Conservation (phyloP, 2,329 filamentous ascomycete genomes). For the Nemania sp. region DNA sequence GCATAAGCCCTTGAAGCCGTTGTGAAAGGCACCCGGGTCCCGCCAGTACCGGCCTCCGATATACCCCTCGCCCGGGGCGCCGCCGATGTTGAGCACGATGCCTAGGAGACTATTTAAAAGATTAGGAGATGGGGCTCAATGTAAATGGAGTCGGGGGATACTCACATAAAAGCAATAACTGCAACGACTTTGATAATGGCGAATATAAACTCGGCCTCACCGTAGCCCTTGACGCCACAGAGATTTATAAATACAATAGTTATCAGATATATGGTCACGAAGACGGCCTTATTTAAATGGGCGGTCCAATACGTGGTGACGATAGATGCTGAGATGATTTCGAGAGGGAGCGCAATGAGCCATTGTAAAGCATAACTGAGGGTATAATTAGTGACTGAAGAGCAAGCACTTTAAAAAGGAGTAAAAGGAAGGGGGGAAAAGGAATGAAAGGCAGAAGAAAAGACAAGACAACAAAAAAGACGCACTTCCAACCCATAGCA, state of each 20-base stretch:
- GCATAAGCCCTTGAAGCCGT: constrained; percentile 82
- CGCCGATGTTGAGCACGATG: constrained; percentile 82
- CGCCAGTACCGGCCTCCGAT: constrained; percentile 80
- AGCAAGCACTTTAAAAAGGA: too few species aligned
- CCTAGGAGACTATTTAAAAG: constrained; percentile 68
- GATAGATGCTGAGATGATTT: constrained; percentile 84
- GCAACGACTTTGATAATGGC: constrained; percentile 84
- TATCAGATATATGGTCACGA: constrained; percentile 79
- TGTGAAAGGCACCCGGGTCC: constrained; percentile 79
- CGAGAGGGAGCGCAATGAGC: constrained; percentile 80
- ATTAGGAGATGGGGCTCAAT: neutral
- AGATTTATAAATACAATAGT: constrained; percentile 81
- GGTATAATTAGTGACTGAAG: neutral
- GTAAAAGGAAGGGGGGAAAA: too few species aligned
- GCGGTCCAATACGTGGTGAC: constrained; percentile 81
- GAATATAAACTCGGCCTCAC: constrained; percentile 87
- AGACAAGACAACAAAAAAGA: constrained; percentile 27
- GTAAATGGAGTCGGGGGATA: neutral
- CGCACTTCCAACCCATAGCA: constrained; percentile 91
- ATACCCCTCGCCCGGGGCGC: constrained; percentile 72
- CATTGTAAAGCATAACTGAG: constrained; percentile 81
- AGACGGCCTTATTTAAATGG: constrained; percentile 68
- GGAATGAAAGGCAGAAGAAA: too few species aligned
- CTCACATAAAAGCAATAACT: constrained; percentile 84
- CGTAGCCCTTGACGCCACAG: constrained; percentile 86